Evolutionary conservation across 345 rosid species (phyloP).

Genomic region (Eutrema heterophyllum): DNA sequence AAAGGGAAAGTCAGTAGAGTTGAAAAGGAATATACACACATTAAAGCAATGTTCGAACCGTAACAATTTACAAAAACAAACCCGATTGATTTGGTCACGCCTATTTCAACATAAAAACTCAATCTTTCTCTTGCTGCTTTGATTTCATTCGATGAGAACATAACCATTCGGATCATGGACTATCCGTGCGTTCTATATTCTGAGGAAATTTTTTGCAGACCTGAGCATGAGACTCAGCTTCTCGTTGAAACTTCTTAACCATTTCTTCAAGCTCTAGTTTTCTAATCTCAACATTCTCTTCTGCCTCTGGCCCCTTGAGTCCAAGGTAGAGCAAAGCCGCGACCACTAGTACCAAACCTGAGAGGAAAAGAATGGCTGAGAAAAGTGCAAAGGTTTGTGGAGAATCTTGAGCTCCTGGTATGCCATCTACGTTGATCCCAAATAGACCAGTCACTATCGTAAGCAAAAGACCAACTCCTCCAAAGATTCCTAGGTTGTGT

Average conservation of each 20-base stretch:
- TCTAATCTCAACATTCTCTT: slow-evolving; percentile 43
- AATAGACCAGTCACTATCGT: slow-evolving; percentile 57
- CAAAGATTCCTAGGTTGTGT: slow-evolving; percentile 64
- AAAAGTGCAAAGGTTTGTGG: slow-evolving; percentile 49
- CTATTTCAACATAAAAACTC: neutral
- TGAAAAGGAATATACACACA: too few species aligned
- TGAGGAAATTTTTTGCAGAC: slow-evolving; percentile 37
- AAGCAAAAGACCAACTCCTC: slow-evolving; percentile 59
- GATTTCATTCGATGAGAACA: slow-evolving; percentile 37
- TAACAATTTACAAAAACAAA: neutral
- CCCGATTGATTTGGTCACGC: neutral
- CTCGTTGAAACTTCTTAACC: slow-evolving; percentile 51
- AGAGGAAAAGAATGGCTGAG: slow-evolving; percentile 37
- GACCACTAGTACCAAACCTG: slow-evolving; percentile 40
- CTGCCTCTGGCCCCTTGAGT: slow-evolving; percentile 44
- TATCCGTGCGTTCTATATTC: slow-evolving; percentile 33
- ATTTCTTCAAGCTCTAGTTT: slow-evolving; percentile 56
- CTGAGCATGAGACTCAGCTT: slow-evolving; percentile 63
- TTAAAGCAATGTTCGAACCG: too few species aligned
- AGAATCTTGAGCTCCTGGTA: slow-evolving; percentile 43
- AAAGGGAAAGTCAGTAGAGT: too few species aligned
- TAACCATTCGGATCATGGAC: slow-evolving; percentile 42
- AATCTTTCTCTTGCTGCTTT: neutral
- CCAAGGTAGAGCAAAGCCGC: slow-evolving; percentile 53
- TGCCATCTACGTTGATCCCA: slow-evolving; percentile 66